A percentile compares a stretch with the other conserved stretches of the same genome.
Conservation (phyloP, 495 filamentous ascomycete genomes). For the Clohesyomyces aquaticus region DNA sequence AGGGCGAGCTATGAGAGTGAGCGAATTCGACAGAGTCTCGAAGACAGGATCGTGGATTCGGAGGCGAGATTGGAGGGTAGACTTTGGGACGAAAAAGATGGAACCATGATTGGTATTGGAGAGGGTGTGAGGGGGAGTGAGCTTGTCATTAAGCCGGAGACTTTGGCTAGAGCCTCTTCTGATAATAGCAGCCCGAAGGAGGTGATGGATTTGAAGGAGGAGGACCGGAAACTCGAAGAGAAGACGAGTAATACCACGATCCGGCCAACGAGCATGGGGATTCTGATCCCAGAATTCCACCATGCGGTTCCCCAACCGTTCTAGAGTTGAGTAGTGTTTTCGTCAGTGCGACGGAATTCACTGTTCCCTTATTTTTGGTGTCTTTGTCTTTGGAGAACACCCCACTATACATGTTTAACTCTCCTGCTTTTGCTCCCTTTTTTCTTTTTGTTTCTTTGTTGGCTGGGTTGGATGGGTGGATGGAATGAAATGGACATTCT, state of each 20-base stretch:
- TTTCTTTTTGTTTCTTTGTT: neutral
- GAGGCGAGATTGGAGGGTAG: constrained; percentile 6
- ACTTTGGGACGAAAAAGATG: constrained; percentile 32
- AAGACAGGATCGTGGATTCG: constrained; percentile 3
- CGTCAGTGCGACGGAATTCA: neutral
- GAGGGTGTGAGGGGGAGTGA: constrained; percentile 7
- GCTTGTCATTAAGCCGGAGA: constrained; percentile 10
- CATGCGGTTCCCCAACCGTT: constrained; percentile 13
- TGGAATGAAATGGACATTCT: too few relatives aligned
- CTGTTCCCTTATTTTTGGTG: neutral
- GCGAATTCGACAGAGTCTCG: constrained; percentile 32
- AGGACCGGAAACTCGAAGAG: constrained; percentile 28
- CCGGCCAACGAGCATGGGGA: constrained; percentile 27
- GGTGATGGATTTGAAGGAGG: neutral
- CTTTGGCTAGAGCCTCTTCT: neutral
- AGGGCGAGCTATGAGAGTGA: constrained; percentile 21
- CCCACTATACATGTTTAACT: neutral
- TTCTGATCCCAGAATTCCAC: constrained; percentile 36
- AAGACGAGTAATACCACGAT: constrained; percentile 29
- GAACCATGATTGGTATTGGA: constrained; percentile 16
- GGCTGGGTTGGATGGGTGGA: neutral
- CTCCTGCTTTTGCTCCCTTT: neutral
- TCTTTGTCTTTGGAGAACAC: too few relatives aligned
- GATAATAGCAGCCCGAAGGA: constrained; percentile 11
- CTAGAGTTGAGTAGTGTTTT: neutral